phyloP scores from a whole-genome alignment of 2,329 filamentous ascomycete genomes.

The Phoma herbarum region DNA sequence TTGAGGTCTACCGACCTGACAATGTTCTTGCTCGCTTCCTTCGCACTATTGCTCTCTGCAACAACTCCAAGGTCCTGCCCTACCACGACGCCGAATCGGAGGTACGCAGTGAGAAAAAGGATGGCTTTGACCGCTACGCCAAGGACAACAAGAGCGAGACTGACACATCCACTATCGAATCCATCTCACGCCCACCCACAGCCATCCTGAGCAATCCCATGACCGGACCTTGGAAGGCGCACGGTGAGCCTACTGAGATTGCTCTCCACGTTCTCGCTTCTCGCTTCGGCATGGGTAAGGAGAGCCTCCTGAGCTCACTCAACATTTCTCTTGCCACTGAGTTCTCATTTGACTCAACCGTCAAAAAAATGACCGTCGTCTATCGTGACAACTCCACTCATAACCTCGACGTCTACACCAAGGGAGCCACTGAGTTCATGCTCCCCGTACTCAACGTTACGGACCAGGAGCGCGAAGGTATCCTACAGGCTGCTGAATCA shows the following conservation, averaged over 20 bases:
- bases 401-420: constrained; percentile 49
- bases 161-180: constrained; percentile 43
- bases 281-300: constrained; percentile 50
- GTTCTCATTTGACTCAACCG: constrained; percentile 52
- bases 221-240: constrained; percentile 44
- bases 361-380: constrained; percentile 53
- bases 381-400: constrained; percentile 44
- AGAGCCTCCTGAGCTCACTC: constrained; percentile 37
- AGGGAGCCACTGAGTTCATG: constrained; percentile 52
- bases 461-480: constrained; percentile 40
- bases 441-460: constrained; percentile 44
- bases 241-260: constrained; percentile 52
- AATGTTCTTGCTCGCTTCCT: constrained; percentile 42
- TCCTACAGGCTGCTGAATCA: constrained; percentile 42
- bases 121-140: constrained; percentile 46
- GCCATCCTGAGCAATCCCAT: constrained; percentile 30
- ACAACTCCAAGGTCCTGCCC: constrained; percentile 49
- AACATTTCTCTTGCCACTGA: constrained; percentile 48
- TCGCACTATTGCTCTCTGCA: constrained; percentile 51
- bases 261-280: constrained; percentile 52
- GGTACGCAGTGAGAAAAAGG: constrained; percentile 63
- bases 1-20: constrained; percentile 36
- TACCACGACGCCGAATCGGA: constrained; percentile 39
- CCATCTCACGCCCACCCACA: constrained; percentile 42
- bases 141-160: constrained; percentile 45